phyloP scores from a whole-genome alignment of 768 basidiomycete species.

The Piloderma croceum region DNA sequence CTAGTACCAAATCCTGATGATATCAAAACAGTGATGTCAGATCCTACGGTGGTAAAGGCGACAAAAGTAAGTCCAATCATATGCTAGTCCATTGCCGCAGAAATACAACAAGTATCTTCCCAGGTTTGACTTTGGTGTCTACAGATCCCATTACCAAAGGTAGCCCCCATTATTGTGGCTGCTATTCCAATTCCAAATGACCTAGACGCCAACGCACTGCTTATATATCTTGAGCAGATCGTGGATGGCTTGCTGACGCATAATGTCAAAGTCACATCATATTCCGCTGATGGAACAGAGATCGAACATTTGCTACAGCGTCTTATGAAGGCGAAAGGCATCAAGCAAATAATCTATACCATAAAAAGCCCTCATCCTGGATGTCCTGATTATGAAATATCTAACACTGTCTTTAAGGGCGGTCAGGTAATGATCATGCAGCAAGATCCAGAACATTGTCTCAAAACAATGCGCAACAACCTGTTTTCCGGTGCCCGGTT shows the following conservation, averaged over 20 bases:
- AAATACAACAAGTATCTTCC: background rate
- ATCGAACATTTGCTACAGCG: constrained; percentile 25
- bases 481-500: constrained; percentile 25
- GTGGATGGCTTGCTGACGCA: constrained; percentile 20
- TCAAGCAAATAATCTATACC: background rate
- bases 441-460: constrained; percentile 28
- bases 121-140: constrained; percentile 29
- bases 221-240: constrained; percentile 11
- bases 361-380: constrained; percentile 2
- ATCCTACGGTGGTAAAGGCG: constrained; percentile 11
- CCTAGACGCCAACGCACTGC: constrained; percentile 14
- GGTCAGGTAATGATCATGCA: constrained; percentile 14
- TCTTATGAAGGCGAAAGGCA: constrained; percentile 6
- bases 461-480: constrained; percentile 28
- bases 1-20: constrained; percentile 17
- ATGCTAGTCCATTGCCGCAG: background rate
- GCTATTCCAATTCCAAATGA: constrained; percentile 19
- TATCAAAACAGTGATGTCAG: constrained; percentile 10
- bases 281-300: constrained; percentile 32
- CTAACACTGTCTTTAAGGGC: constrained; percentile 8
- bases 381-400: constrained; percentile 3
- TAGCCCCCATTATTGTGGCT: constrained; percentile 28
- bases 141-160: constrained; percentile 23
- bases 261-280: constrained; percentile 24
- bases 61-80: constrained; percentile 14